Evolutionary conservation across 192 early-diverging fungal genomes (phyloP).

Genomic region (Haplosporangium gracile): DNA sequence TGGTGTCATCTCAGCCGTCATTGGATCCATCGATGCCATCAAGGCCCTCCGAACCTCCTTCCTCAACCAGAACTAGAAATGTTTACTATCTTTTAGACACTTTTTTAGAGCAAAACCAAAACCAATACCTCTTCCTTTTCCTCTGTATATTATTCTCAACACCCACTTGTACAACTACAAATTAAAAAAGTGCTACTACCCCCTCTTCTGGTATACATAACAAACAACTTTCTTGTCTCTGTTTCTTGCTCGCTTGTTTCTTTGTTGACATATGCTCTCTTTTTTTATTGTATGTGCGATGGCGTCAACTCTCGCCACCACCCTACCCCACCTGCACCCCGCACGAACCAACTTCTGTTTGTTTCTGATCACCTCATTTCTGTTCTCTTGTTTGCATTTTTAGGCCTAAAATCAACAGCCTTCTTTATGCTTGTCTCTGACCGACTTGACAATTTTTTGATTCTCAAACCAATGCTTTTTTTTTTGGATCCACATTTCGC

Average conservation of each 20-base stretch:
- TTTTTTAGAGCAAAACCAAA: not conserved
- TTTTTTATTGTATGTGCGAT: not conserved
- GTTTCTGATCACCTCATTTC: too few relatives aligned
- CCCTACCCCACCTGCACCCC: too few relatives aligned
- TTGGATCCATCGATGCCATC: constrained; percentile 76
- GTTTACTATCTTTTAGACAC: not conserved
- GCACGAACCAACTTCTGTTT: too few relatives aligned
- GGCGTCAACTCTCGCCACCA: not conserved
- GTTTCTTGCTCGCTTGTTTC: not conserved
- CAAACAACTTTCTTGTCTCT: not conserved
- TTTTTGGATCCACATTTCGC: too few relatives aligned
- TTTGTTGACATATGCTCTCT: not conserved
- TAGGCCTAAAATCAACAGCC: too few relatives aligned
- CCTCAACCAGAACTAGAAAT: not conserved
- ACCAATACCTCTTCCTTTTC: not conserved
- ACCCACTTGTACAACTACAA: not conserved
- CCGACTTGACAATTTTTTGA: too few relatives aligned
- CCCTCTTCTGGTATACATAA: not conserved
- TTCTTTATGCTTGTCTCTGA: too few relatives aligned
- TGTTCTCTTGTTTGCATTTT: too few relatives aligned
- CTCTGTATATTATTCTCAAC: not conserved
- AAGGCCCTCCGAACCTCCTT: constrained; percentile 52
- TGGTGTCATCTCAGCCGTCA: constrained; percentile 72
- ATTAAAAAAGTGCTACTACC: not conserved
- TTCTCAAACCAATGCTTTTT: too few relatives aligned